Conservation (phyloP, 805 yeast genomes). For the Teunomyces funiuensis region DNA sequence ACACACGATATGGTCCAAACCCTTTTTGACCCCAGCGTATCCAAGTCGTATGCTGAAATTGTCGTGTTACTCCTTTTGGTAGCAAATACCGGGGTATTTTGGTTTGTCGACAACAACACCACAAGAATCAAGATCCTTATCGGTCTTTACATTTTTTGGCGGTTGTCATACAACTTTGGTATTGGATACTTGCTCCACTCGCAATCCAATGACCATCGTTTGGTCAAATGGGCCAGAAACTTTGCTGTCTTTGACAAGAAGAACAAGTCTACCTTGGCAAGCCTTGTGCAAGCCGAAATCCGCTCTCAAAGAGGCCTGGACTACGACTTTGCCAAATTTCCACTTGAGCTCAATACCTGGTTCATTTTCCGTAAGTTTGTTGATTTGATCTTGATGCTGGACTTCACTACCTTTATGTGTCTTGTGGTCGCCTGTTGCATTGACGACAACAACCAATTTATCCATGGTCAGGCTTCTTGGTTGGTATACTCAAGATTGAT, state of each 20-base stretch:
- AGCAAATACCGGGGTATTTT: constrained; percentile 33
- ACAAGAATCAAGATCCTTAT: constrained; percentile 42
- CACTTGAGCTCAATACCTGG: constrained; percentile 83
- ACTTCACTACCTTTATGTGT: constrained; percentile 71
- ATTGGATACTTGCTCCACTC: constrained; percentile 66
- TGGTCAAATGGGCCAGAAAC: constrained; percentile 53
- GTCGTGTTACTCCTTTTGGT: constrained; percentile 47
- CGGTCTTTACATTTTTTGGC: constrained; percentile 67
- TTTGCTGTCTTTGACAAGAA: constrained; percentile 42
- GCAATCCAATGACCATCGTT: constrained; percentile 59
- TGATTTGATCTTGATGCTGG: constrained; percentile 81
- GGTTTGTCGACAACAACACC: constrained; percentile 18
- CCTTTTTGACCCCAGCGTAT: constrained; percentile 70
- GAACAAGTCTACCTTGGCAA: constrained; percentile 33
- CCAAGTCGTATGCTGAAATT: constrained; percentile 66
- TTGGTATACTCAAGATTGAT: constrained; percentile 51
- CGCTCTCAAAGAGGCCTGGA: constrained; percentile 39
- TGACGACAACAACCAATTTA: constrained; percentile 34
- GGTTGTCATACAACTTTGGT: constrained; percentile 75
- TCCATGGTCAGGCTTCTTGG: constrained; percentile 40
- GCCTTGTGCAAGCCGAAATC: constrained; percentile 36
- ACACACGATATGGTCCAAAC: constrained; percentile 86
- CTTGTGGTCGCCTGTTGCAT: constrained; percentile 54
- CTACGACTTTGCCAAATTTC: constrained; percentile 37
- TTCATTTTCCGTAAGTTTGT: constrained; percentile 74